Conservation (phyloP, 441 rosid genomes). For the Bruguiera hainesii region DNA sequence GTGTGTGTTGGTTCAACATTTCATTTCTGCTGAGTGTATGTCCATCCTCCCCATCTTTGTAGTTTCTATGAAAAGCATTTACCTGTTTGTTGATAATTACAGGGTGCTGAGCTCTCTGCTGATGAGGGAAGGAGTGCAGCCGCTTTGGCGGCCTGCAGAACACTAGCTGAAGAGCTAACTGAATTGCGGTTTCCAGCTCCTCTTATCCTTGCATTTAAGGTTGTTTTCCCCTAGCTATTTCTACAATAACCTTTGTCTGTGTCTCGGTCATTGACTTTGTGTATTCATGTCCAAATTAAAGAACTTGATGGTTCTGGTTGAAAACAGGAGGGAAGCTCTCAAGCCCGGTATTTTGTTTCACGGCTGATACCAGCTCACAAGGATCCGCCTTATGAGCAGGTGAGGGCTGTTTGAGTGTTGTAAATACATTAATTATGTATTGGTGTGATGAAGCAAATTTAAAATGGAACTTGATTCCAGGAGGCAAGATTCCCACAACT, state of each 20-base stretch:
- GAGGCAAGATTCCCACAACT: slow-evolving; percentile 96
- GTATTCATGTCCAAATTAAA: slow-evolving; percentile 4
- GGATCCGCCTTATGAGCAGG: slow-evolving; percentile 99
- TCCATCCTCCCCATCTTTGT: too few species aligned
- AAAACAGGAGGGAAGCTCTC: slow-evolving; percentile 92
- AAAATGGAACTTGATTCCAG: slow-evolving; percentile 33
- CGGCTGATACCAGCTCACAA: slow-evolving; percentile 94
- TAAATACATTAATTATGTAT: background rate
- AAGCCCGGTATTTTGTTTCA: slow-evolving; percentile 85
- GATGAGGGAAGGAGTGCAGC: slow-evolving; percentile 87
- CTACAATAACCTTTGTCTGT: background rate
- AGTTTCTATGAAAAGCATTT: background rate
- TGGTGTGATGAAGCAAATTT: background rate
- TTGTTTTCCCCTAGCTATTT: slow-evolving; percentile 23
- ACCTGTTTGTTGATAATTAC: slow-evolving; percentile 18
- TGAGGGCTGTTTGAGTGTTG: slow-evolving; percentile 21
- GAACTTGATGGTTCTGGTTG: slow-evolving; percentile 18
- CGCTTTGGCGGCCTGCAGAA: slow-evolving; percentile 90
- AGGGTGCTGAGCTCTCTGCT: slow-evolving; percentile 93
- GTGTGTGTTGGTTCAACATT: background rate
- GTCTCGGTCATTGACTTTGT: slow-evolving; percentile 5
- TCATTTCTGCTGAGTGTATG: background rate
- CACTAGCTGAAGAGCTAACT: slow-evolving; percentile 91
- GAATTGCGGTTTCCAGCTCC: slow-evolving; percentile 96
- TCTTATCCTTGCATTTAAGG: slow-evolving; percentile 93